These are phyloP conservation scores for Venturia nashicola DNA, from an alignment of 2,329 filamentous ascomycete genomes.

Conservation along the genomic window DNA sequence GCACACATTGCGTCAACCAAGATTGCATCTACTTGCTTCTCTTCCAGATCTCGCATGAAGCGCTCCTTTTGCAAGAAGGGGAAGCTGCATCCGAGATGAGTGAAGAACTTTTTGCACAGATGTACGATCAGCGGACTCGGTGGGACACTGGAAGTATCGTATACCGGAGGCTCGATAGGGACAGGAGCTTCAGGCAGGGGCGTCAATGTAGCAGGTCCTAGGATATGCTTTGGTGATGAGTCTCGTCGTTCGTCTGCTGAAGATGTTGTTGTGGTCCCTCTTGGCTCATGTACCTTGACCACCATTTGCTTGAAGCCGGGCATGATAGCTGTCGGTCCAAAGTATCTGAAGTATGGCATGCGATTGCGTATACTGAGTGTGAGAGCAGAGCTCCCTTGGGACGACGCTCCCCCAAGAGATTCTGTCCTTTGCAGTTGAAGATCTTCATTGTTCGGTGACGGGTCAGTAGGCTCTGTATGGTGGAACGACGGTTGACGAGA, in stretches of 20 bases:
- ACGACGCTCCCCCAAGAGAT: slow-evolving; percentile 16
- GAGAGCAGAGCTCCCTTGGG: slow-evolving; percentile 12
- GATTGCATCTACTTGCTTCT: slow-evolving; percentile 72
- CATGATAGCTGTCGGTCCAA: slow-evolving; percentile 81
- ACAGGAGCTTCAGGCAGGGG: slow-evolving; percentile 25
- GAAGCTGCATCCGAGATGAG: slow-evolving; percentile 73
- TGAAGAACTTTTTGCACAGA: slow-evolving; percentile 70
- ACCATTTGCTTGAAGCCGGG: slow-evolving; percentile 92
- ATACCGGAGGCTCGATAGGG: slow-evolving; percentile 47
- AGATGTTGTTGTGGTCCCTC: slow-evolving; percentile 47
- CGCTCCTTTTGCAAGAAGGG: slow-evolving; percentile 65
- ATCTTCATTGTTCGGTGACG: slow-evolving; percentile 24
- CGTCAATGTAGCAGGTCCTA: slow-evolving; percentile 15
- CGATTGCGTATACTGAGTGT: slow-evolving; percentile 44
- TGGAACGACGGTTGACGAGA: not conserved
- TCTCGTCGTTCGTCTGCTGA: slow-evolving; percentile 28
- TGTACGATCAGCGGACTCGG: slow-evolving; percentile 65
- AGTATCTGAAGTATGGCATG: slow-evolving; percentile 83
- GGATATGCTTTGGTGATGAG: slow-evolving; percentile 22
- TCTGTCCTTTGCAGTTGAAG: slow-evolving; percentile 17
- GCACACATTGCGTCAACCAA: slow-evolving; percentile 79
- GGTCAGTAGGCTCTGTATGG: not conserved
- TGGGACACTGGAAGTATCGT: slow-evolving; percentile 61
- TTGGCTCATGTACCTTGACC: slow-evolving; percentile 56
- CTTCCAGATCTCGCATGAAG: slow-evolving; percentile 63